Base-by-base conservation (phyloP, 306 rosid species). In the Lablab purpureus region DNA sequence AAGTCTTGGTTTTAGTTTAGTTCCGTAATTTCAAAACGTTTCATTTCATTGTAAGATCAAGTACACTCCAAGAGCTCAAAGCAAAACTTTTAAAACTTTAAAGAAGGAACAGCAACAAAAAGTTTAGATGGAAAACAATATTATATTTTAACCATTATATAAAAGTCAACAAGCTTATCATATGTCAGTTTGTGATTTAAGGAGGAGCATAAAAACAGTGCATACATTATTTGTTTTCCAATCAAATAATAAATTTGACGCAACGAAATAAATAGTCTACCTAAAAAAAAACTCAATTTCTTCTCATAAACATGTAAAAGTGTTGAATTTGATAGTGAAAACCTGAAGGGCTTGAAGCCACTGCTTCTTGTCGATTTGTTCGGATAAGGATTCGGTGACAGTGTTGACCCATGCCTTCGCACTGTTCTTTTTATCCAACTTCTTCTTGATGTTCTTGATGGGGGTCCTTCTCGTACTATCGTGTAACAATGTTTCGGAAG, bases 311-410 rank as follows among this genome's bases (percentile, higher is more conserved):
- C 49, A 19, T 12, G 11, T 11, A 23, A 77, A 68, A 62, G 64
- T 12, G 67, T 1, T 28, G 66, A 64, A 52, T 52, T 77, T 77
- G 63, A 77, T 10, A 56, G 17, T 25, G 8, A 54, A 82, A 49
- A 78, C 99, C 99, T 96, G 82, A 34, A 96, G 93, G n/a, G 99
- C 97, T 84, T 89, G 97, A 76, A 88, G 84, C 99, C 99, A 96
- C n/a, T 89, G 93, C 71, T 93, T 96, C 49, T 93, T 96, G 17
- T 87, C 82, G 63, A 96, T 82, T 62, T 78, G 80, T 34, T 91
- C 93, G 1, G 87, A 87, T 54, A 96, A 84, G 85, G 94, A 79
- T 82, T 96, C 98, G 5, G 99, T 91, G 77, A 96, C 98, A 77
- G 99, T 96, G 82, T 78, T 90, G 81, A 67, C 98, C 99, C 96